Conservation (phyloP, 345 rosid genomes). For the Trapa incisa region DNA sequence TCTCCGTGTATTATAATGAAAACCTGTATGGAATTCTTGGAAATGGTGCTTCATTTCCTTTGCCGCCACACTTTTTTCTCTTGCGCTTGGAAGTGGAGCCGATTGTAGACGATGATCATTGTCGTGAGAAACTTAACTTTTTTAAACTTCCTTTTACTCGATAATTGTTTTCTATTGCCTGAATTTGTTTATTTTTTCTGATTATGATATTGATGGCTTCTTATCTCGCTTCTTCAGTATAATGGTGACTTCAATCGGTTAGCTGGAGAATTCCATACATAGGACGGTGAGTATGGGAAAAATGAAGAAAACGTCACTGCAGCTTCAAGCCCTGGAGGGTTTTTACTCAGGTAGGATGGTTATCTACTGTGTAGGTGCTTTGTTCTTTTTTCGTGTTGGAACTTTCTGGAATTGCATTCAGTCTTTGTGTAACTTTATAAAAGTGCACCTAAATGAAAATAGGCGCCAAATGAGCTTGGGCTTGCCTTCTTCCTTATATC, state of each 20-base stretch:
- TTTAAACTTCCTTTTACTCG: not conserved
- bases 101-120: not conserved
- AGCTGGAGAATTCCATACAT: slow-evolving; percentile 1
- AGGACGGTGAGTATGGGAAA: slow-evolving; percentile 16
- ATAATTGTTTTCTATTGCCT: not conserved
- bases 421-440: no score
- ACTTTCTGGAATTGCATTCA: no score
- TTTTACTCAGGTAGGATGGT: slow-evolving; percentile 39
- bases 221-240: slow-evolving; percentile 4
- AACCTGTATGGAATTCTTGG: not conserved
- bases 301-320: slow-evolving; percentile 64
- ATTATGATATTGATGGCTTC: not conserved
- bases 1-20: not conserved
- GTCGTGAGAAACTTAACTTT: not conserved
- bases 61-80: not conserved
- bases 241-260: slow-evolving; percentile 7
- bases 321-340: slow-evolving; percentile 56
- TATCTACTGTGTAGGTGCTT: not conserved
- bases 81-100: not conserved
- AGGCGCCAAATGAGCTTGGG: no score
- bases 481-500: no score
- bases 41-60: slow-evolving; percentile 3
- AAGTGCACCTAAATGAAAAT: no score
- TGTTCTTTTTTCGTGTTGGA: not conserved
- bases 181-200: not conserved